Conservation (phyloP, 2,329 filamentous ascomycete genomes). For the Colletotrichum lindemuthianum region DNA sequence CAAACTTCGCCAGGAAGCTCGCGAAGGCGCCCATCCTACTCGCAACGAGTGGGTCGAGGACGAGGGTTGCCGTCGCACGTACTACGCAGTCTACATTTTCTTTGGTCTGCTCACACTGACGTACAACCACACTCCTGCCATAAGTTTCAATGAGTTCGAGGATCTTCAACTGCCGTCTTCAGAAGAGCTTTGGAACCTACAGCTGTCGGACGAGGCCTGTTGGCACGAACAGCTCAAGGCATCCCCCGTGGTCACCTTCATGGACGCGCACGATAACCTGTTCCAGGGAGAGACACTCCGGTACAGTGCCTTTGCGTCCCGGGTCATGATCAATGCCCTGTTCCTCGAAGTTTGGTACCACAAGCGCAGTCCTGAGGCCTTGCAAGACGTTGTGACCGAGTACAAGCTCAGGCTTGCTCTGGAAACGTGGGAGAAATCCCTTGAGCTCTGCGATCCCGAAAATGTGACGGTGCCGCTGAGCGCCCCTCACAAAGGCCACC, state of each 20-base stretch:
- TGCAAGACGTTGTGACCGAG: slow-evolving; percentile 97
- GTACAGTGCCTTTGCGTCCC: slow-evolving; percentile 96
- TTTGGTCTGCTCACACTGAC: slow-evolving; percentile 94
- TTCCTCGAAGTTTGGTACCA: slow-evolving; percentile 99
- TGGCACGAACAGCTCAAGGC: slow-evolving; percentile 83
- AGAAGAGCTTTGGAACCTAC: slow-evolving; percentile 92
- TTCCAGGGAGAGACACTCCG: slow-evolving; percentile 91
- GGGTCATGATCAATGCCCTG: slow-evolving; percentile 98
- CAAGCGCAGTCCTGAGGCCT: slow-evolving; percentile 95
- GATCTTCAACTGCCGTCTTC: slow-evolving; percentile 91
- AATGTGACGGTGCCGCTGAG: slow-evolving; percentile 87
- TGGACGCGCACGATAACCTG: slow-evolving; percentile 92
- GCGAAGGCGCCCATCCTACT: slow-evolving; percentile 78
- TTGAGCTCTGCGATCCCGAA: slow-evolving; percentile 93
- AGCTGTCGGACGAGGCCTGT: slow-evolving; percentile 78
- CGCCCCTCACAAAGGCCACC: slow-evolving; percentile 94
- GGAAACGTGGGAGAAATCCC: slow-evolving; percentile 98
- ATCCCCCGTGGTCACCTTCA: slow-evolving; percentile 83
- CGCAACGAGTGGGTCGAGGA: slow-evolving; percentile 96
- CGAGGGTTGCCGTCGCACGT: slow-evolving; percentile 94
- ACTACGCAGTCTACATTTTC: slow-evolving; percentile 99
- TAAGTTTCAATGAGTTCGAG: slow-evolving; percentile 98
- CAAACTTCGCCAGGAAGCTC: slow-evolving; percentile 90
- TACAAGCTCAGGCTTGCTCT: slow-evolving; percentile 96
- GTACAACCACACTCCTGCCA: slow-evolving; percentile 97